Conservation (phyloP, 163 green algal species). For the Chlamydomonas reinhardtii region DNA sequence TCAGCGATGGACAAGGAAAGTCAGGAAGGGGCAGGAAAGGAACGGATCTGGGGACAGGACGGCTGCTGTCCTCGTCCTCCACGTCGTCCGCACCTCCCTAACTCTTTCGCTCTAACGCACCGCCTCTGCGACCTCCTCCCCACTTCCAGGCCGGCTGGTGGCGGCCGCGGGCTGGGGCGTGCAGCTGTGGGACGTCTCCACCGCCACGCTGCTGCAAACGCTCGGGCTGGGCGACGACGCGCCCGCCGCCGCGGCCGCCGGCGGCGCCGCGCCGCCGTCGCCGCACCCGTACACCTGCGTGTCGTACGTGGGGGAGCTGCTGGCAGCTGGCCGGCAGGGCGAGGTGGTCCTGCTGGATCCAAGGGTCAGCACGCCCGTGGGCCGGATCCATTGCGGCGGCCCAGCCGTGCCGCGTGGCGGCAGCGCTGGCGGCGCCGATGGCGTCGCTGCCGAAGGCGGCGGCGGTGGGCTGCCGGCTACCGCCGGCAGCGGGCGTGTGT, state of each 20-base stretch:
- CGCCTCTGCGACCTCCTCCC: too few relatives aligned
- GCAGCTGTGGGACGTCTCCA: constrained; percentile 52
- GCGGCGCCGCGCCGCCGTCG: background rate
- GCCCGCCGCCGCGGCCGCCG: background rate
- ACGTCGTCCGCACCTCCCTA: too few relatives aligned
- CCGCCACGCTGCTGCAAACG: constrained; percentile 43
- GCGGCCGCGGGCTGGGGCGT: constrained; percentile 27
- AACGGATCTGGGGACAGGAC: too few relatives aligned
- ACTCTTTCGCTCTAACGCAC: too few relatives aligned
- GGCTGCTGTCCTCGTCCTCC: too few relatives aligned
- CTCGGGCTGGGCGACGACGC: background rate
- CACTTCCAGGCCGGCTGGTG: constrained; percentile 54
- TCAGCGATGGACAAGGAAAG: background rate
- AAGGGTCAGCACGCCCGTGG: background rate
- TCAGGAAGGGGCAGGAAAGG: background rate
- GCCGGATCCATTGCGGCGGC: constrained; percentile 7
- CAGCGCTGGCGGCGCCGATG: background rate
- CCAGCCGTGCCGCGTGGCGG: background rate
- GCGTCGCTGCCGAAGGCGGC: background rate
- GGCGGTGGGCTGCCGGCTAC: background rate
- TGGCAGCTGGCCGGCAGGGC: constrained; percentile 29
- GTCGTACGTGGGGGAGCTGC: constrained; percentile 37
- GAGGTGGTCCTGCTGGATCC: constrained; percentile 47
- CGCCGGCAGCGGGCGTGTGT: background rate
- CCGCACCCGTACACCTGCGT: constrained; percentile 43